Evolutionary conservation across 2,329 filamentous ascomycete species (phyloP), one percentile per base, ranked within the genome.

Genomic region (Diplodia intermedia): DNA sequence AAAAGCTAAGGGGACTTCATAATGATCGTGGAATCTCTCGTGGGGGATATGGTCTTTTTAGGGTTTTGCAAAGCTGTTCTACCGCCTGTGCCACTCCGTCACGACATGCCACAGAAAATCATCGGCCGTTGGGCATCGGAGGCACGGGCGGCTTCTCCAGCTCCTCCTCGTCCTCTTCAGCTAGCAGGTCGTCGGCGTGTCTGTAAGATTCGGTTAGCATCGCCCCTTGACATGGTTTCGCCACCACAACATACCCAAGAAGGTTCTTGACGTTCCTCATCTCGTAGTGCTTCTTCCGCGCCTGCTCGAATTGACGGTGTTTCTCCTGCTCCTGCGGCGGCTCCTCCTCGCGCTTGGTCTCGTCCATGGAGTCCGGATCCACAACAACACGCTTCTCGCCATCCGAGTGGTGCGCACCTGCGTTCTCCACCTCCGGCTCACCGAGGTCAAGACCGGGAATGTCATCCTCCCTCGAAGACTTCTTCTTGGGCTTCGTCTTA

Each of bases 201-300:
- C 66, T 67, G 38, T 11, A 36, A 33, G 2, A 20, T 15, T 40
- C 79, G 82, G 68, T 60, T 38, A 52, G 31, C 56, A 50, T 69
- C 29, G n/a, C 26, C 12, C 4, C 9, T 36, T 11, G 12, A 47
- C 7, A 47, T 12, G n/a, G 15, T 65, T 55, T 71, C 62, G 69
- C 18, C 47, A 33, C 12, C 31, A 12, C 8, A 43, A 20, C 50
- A 68, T 79, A 90, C 89, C 93, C 94, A 71, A 99, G 86, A 65
- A 98, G 82, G 75, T 90, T 88, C 75, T 95, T 97, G 69, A 97
- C 93, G 76, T 95, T 91, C 82, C 88, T 93, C 95, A 99, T 99
- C 85, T 99, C 95, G 81, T 99, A 99, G 81, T 99, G 95, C 83
- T 90, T 94, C 89, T 95, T 97, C 76, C 95, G 88, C 84, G 93